phyloP scores from a whole-genome alignment of 2,329 filamentous ascomycete species.

The Sporothrix variecibatus region DNA sequence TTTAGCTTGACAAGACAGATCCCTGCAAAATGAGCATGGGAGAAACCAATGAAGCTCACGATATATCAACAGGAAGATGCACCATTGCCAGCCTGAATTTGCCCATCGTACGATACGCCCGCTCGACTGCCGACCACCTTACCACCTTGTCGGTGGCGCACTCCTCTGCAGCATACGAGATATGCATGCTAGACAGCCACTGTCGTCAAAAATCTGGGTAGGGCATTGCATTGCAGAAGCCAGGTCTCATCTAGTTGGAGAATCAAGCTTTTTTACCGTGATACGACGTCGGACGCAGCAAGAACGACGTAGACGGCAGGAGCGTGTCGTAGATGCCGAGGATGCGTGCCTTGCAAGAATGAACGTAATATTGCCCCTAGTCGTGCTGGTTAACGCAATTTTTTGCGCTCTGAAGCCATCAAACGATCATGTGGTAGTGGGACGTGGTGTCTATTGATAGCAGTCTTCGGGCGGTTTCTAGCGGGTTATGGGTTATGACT shows the following conservation, averaged over 20 bases:
- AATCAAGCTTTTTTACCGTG: neutral
- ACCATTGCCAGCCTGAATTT: neutral
- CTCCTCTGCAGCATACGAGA: neutral
- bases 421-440: neutral
- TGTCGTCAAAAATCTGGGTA: neutral
- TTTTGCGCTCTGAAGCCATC: neutral
- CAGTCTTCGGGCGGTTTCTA: neutral
- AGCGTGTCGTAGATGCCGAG: neutral
- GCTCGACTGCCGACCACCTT: neutral
- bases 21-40: too few relatives aligned
- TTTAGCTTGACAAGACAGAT: neutral
- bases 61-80: neutral
- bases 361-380: neutral
- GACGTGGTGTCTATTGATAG: neutral
- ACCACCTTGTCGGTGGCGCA: neutral
- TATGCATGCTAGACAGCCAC: neutral
- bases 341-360: neutral
- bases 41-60: neutral
- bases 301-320: neutral
- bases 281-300: neutral
- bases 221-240: neutral
- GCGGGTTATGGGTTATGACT: neutral
- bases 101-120: slow-evolving; percentile 3
- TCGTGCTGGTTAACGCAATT: neutral
- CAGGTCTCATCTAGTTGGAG: neutral